Conservation (phyloP, 2,329 filamentous ascomycete species). For the Stachybotrys chartarum region DNA sequence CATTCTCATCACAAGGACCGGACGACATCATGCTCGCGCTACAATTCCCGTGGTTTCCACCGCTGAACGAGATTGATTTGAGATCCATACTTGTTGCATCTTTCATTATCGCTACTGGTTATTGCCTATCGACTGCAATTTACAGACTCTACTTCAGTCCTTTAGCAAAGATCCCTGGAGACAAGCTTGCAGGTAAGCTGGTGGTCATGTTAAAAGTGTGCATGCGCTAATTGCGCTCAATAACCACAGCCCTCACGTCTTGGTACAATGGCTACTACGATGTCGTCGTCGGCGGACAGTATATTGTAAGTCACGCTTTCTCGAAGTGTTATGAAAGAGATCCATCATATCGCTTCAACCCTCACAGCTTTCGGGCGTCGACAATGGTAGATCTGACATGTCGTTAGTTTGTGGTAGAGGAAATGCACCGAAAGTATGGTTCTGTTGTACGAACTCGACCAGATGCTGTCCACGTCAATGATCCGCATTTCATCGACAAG, state of each 20-base stretch:
- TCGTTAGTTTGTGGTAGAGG: constrained; percentile 6
- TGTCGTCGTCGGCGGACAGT: constrained; percentile 8
- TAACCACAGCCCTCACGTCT: constrained; percentile 8
- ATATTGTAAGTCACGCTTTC: constrained; percentile 1
- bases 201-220: not conserved
- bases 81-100: not conserved
- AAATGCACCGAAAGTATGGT: constrained; percentile 30
- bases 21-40: no score
- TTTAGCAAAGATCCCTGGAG: constrained; percentile 13
- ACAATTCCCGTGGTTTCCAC: no score
- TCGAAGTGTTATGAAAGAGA: no score
- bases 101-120: not conserved
- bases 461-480: constrained; percentile 16
- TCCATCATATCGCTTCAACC: no score
- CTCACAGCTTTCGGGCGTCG: no score
- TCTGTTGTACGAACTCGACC: constrained; percentile 21
- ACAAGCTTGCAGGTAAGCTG: constrained; percentile 11
- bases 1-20: no score
- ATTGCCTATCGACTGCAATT: not conserved
- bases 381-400: not conserved
- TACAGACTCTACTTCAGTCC: constrained; percentile 14
- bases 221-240: not conserved
- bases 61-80: no score
- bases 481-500: constrained; percentile 8
- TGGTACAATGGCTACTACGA: constrained; percentile 10